phyloP scores from a whole-genome alignment of 2,329 filamentous ascomycete genomes.

The Trichoderma harzianum region DNA sequence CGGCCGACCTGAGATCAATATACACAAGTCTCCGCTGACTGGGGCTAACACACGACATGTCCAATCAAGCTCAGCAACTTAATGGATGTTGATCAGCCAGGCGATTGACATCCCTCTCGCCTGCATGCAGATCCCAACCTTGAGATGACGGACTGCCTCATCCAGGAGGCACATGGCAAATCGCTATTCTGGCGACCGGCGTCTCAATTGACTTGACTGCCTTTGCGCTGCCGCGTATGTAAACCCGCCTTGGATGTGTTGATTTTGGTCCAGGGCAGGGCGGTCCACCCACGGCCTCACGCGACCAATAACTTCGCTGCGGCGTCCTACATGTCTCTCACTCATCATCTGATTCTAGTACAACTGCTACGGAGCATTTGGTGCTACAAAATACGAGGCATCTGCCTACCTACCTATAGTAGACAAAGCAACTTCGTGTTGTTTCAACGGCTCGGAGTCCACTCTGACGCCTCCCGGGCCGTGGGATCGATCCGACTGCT shows the following conservation, averaged over 20 bases:
- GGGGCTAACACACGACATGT: not conserved
- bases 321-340: not conserved
- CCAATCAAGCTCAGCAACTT: not conserved
- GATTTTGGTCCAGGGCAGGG: not conserved
- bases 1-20: not conserved
- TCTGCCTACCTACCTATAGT: not conserved
- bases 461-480: not conserved
- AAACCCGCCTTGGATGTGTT: not conserved
- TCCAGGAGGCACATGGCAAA: not conserved
- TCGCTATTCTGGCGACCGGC: not conserved
- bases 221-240: not conserved
- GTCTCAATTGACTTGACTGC: not conserved
- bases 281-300: not conserved
- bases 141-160: not conserved
- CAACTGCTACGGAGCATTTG: not conserved
- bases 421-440: not conserved
- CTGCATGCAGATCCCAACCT: not conserved
- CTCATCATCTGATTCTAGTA: not conserved
- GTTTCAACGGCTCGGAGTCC: not conserved
- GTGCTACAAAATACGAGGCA: not conserved
- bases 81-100: not conserved
- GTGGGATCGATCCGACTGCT: constrained; percentile 1
- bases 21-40: not conserved
- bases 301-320: not conserved
- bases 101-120: not conserved